Evolutionary conservation across 805 yeast genomes (phyloP).

Genomic region (Wickerhamiella kurtzmanii): DNA sequence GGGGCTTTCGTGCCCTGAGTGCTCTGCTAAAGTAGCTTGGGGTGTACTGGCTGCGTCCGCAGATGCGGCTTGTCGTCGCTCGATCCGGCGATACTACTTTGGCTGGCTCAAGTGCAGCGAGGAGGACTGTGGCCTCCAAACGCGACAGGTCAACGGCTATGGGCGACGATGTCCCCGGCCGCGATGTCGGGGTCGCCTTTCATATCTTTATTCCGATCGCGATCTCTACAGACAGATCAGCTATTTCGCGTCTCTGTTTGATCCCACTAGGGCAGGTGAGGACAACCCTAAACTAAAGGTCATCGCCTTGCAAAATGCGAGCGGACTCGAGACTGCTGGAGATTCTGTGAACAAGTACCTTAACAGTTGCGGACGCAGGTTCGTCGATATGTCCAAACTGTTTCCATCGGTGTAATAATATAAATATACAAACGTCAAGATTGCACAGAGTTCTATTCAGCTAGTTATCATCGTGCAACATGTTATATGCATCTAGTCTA

Average conservation of each 20-base stretch:
- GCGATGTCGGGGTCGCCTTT: slow-evolving; percentile 47
- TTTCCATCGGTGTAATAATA: slow-evolving; percentile 27
- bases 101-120: slow-evolving; percentile 83
- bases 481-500: no score
- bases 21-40: slow-evolving; percentile 39
- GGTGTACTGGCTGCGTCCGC: slow-evolving; percentile 55
- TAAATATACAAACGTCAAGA: no score
- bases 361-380: slow-evolving; percentile 73
- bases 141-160: slow-evolving; percentile 78
- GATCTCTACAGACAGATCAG: slow-evolving; percentile 75
- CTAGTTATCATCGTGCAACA: no score
- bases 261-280: slow-evolving; percentile 46
- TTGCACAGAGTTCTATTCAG: no score
- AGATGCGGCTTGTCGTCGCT: slow-evolving; percentile 55
- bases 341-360: slow-evolving; percentile 60
- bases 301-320: slow-evolving; percentile 66
- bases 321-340: slow-evolving; percentile 38
- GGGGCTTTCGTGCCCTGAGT: slow-evolving; percentile 59
- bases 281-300: slow-evolving; percentile 49
- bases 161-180: slow-evolving; percentile 64
- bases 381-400: slow-evolving; percentile 72
- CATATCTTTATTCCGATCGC: slow-evolving; percentile 61
- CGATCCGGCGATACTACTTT: slow-evolving; percentile 67
- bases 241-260: slow-evolving; percentile 67
- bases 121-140: slow-evolving; percentile 58